These are phyloP conservation scores for Trichoderma gamsii DNA, from an alignment of 495 filamentous ascomycete genomes.

Conservation along the genomic window DNA sequence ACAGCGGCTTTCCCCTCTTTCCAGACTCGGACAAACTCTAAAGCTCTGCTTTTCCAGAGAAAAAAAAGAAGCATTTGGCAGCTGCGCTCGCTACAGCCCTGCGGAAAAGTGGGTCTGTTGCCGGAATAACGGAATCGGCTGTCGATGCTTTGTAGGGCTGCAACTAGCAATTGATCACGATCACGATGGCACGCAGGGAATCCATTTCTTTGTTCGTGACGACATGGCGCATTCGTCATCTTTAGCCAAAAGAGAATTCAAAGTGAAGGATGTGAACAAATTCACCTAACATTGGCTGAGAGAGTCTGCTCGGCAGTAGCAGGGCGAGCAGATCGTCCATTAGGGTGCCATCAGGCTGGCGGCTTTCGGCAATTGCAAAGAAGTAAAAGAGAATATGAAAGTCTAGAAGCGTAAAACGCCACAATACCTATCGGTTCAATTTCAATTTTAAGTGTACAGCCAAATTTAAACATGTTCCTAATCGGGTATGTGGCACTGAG, in stretches of 20 bases:
- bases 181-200: background rate
- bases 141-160: background rate
- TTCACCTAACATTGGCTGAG: background rate
- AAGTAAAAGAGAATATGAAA: background rate
- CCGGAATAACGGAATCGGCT: slow-evolving; percentile 9
- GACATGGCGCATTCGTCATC: background rate
- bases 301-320: background rate
- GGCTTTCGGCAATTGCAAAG: background rate
- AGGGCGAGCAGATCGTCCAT: background rate
- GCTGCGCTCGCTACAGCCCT: background rate
- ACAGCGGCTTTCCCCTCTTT: background rate
- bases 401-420: background rate
- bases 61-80: background rate
- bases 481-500: background rate
- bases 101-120: background rate
- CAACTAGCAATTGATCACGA: background rate
- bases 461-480: background rate
- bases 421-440: no score
- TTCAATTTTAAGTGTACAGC: background rate
- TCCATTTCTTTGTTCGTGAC: background rate
- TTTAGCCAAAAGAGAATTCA: background rate
- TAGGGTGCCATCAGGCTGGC: background rate
- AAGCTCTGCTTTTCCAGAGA: background rate
- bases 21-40: background rate
- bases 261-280: background rate